These are phyloP conservation scores for Eremochloa ophiuroides DNA, from an alignment of 176 grass and related monocot genomes.

Conservation along the genomic window DNA sequence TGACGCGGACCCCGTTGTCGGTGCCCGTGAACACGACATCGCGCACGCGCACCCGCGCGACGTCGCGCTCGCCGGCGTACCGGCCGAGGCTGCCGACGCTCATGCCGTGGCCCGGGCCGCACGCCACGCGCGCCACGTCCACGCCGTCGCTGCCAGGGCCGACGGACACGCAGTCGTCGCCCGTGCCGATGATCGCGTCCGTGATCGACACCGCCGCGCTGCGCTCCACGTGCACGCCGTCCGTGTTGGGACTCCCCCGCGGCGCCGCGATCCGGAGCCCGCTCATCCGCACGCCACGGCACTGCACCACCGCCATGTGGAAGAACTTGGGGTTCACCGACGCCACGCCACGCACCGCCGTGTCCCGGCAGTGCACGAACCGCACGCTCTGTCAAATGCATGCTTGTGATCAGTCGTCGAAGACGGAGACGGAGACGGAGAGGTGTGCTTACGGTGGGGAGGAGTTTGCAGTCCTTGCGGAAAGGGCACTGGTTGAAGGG, in stretches of 20 bases:
- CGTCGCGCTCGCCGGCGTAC: conserved; percentile 46
- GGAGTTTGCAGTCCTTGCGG: conserved; percentile 57
- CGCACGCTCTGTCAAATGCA: conserved; percentile 16
- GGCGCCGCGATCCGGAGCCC: conserved; percentile 44
- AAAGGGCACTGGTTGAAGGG: conserved; percentile 50
- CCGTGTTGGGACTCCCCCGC: conserved; percentile 57
- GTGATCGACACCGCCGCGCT: conserved; percentile 33
- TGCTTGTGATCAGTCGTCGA: not conserved
- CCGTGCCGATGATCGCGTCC: conserved; percentile 23
- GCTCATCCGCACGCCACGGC: not conserved
- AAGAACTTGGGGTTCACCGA: conserved; percentile 78
- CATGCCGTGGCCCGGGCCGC: conserved; percentile 76
- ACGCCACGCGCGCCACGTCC: conserved; percentile 29
- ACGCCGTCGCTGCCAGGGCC: conserved; percentile 50
- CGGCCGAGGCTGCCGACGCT: conserved; percentile 56
- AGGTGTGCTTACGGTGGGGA: conserved; percentile 42
- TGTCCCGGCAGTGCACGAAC: conserved; percentile 38
- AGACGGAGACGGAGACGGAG: not conserved
- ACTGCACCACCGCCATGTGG: conserved; percentile 39
- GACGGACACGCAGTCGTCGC: conserved; percentile 77
- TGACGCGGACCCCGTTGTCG: not conserved
- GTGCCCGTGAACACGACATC: not conserved
- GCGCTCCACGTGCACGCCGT: conserved; percentile 70
- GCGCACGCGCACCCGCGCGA: conserved; percentile 33
- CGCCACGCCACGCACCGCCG: conserved; percentile 37